Base-by-base conservation (phyloP, 768 basidiomycete genomes). In the Tylopilus intermedius region DNA sequence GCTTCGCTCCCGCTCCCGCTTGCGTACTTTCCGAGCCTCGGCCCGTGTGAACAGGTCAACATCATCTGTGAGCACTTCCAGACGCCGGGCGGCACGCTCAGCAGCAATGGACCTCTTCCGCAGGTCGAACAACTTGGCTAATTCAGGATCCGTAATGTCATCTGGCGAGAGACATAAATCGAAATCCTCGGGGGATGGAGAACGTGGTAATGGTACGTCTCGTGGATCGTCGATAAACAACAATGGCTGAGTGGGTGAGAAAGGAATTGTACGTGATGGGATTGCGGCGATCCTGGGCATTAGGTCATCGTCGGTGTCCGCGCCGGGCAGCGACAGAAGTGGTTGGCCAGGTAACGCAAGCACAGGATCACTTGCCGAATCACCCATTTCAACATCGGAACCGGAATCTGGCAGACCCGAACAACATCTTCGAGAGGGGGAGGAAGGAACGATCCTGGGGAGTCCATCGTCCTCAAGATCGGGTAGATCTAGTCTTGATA, bases 1-100 rank as follows among this genome's bases (percentile, higher is more conserved):
- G 22, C 74, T 73, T 38, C 76, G 70, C 65, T 82, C 83, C 59
- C 77, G 77, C 59, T 80, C 78, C 46, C 72, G 68, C 64, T 79
- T 81, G 56, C 77, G 68, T 57, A 50, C 63, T 55, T 70, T 74
- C 57, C 74, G 67, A 49, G 75, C 76, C 58, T 77, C 79, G 54
- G 69, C 69, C 32, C 71, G 70, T 52, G 64, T 58, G 53, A 70
- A 68, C 54, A 71, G 69, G 61, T 70, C 68, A n/a, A 68, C 68
- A 49, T 72, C 68, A 18, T 71, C 69, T 24, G 67, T 58, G 54
- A 72, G 56, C 49, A 59, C 51, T 54, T 73, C 71, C 45, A 58
- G 33, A 27, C 62, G 66, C 49, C 67, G 51, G 10, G 68, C 71
- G 49, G 60, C 62, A 22, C 66, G 66, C 59, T 71, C 65, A 53